Evolutionary conservation across 2,329 filamentous ascomycete species (phyloP), one percentile per base, ranked within the genome.

Genomic region (Falciphora oryzae): DNA sequence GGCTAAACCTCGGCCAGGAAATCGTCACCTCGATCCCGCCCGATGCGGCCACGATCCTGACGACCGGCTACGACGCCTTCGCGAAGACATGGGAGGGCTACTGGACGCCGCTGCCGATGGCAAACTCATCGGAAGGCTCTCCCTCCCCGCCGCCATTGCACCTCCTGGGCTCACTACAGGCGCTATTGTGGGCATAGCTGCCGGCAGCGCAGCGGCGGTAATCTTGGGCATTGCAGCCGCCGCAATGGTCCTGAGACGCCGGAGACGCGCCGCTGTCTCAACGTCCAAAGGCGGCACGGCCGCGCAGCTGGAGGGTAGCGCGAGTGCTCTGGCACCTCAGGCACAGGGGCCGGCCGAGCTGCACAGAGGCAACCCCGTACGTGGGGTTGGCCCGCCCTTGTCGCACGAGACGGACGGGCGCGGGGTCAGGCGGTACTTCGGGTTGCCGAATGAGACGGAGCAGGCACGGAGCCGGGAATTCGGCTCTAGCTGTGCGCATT

Each of bases 1-100:
- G 70, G 0, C 69, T 69, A 2, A 25, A 38, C 25, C 57, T 67
- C 27, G 63, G 60, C 11, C 65, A 68, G 62, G 66, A 59, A n/a
- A 27, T 68, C 22, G 10, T 66, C 44, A 50, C 31, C 25, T 59
- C 60, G 27, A 31, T 68, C 18, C 4, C 28, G 29, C 31, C 44
- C n/a, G 62, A 63, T 16, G 28, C 31, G 3, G 56, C 60, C 35
- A 50, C 25, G 3, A 62, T 53, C 60, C 14, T 1, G 1, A 29
- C 60, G 10, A 29, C 3, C 22, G 35, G 29, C 32, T n/a, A 4
- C 35, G 38, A 16, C 60, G 22, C 32, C 13, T 62, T 62, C 38
- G 60, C 35, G 2, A 27, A 28, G 16, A 28, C 60, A 8, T 62
- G 60, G 38, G 27, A 29, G 10, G 60, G n/a, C 18, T 10, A 22